A percentile compares a stretch with the other conserved stretches of the same genome.
Conservation (phyloP, 2,329 filamentous ascomycete genomes). For the Ophiostoma sp. region DNA sequence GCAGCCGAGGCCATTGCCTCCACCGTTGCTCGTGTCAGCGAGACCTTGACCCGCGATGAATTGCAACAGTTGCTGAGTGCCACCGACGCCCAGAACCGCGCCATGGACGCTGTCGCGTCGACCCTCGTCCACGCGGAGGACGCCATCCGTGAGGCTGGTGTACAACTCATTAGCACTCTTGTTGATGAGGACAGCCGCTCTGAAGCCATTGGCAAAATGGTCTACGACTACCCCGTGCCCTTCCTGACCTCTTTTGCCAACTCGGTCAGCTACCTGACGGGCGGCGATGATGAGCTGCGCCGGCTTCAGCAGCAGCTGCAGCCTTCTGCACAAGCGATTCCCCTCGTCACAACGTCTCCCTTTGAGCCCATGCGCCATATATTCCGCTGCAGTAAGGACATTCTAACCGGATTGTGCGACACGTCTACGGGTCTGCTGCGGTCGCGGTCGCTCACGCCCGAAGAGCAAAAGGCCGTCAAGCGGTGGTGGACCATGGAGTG, state of each 20-base stretch:
- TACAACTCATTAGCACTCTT: conserved; percentile 79
- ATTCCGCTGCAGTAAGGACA: conserved; percentile 57
- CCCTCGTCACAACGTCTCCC: conserved; percentile 42
- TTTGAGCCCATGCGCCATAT: conserved; percentile 61
- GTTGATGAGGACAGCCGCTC: conserved; percentile 63
- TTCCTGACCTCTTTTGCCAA: conserved; percentile 49
- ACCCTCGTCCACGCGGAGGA: conserved; percentile 79
- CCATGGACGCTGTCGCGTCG: conserved; percentile 73
- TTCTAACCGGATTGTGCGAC: conserved; percentile 59
- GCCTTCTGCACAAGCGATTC: conserved; percentile 28
- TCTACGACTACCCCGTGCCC: conserved; percentile 47
- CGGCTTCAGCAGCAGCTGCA: not conserved
- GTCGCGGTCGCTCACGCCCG: conserved; percentile 55
- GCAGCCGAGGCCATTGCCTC: conserved; percentile 63
- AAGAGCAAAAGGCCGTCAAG: conserved; percentile 66
- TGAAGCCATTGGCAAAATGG: conserved; percentile 51
- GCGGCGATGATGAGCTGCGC: conserved; percentile 24
- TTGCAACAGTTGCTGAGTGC: conserved; percentile 70
- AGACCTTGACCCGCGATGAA: conserved; percentile 65
- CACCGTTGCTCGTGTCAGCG: conserved; percentile 75
- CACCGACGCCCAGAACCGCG: conserved; percentile 56
- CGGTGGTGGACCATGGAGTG: conserved; percentile 85
- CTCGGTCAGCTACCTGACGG: conserved; percentile 45
- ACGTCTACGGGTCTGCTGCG: conserved; percentile 57
- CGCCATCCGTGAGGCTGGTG: conserved; percentile 74